Evolutionary conservation across 2,329 filamentous ascomycete genomes (phyloP), one percentile per base, ranked within the genome.

Genomic region (Cercospora brassicicola): DNA sequence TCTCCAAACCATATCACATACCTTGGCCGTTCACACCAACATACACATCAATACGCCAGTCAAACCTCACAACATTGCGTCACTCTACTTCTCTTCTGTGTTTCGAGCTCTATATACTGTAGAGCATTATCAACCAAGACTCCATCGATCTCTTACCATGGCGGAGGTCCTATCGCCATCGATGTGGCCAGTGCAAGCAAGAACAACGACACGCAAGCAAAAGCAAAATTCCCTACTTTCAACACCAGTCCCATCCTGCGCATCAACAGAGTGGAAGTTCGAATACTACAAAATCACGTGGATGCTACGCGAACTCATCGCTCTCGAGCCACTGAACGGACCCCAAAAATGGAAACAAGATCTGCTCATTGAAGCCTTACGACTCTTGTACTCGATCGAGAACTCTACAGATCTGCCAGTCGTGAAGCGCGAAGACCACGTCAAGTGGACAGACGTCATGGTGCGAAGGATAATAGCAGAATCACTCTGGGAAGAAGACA

Each of bases 131-230:
- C 36, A 42, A 42, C 15, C 36, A n/a, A 42, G 7, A 84, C 67
- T 87, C 59, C 13, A 36, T 57, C 53, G 9, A 15, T 57, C 53
- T 30, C 53, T 31, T 53, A n/a, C 60, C 59, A 64, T 64, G 62
- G 48, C 62, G 10, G 26, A 64, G 36, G 62, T 64, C 28, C 26
- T 64, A 33, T 26, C 62, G 28, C 48, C 62, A n/a, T 23, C 33
- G n/a, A 59, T 30, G n/a, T 65, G 64, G 42, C 66, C 68, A 18
- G 28, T 62, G 3, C 68, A 70, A 64, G 53, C 67, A 68, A 62
- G 68, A 31, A 72, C 68, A 15, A 53, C 45, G 1, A 70, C 68
- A 11, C 67, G 70, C n/a, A 65, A 64, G 51, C 70, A 72, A 66
- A 63, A 64, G 30, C 55, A 67, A 59, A 69, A 62, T 59, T 45